Base-by-base conservation (phyloP, 2,329 filamentous ascomycete genomes). In the Tolypocladium sp. region DNA sequence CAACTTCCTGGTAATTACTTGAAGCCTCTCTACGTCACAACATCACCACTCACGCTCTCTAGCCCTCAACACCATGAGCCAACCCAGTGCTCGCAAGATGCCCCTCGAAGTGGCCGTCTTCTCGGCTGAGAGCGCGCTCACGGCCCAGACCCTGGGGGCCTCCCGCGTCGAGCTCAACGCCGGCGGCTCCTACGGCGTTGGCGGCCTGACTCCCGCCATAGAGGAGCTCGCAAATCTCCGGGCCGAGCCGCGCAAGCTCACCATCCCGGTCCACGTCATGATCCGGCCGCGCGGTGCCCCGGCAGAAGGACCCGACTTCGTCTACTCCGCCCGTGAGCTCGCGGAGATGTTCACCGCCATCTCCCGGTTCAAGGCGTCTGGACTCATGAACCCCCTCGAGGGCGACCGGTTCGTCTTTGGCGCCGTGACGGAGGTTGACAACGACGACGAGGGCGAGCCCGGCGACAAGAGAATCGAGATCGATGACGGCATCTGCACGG, bases 321-420 rank as follows among this genome's bases (percentile, higher is more conserved):
- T 81, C 57, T 85, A 85, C 69, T 70, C 73, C 0, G 64, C 70
- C 12, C 63, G 61, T 3, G 80, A 85, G 65, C 64, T 80, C 6
- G 63, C 66, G 12, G 37, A 60, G 6, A 85, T 85, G 82, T 63
- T 64, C 46, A 58, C 62, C 2, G 64, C 70, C 9, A 76, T 84
- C 12, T 54, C 20, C 0, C 61, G 53, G 0, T 76, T 83, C 65
- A 74, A 71, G 55, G 63, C 64, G 0, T 66, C 72, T 0, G 73
- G 73, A 0, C 59, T 75, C 4, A 65, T 84, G 57, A 64, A 73
- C 33, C 62, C 69, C 0, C 62, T 64, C 2, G 71, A 73, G 17
- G 80, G 80, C 4, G 82, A 85, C 62, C 81, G 80, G 1, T 85
- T 85, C 63, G 82, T 85, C 9, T 82, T 85, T 63, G 82, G 82